Evolutionary conservation across 2,329 filamentous ascomycete genomes (phyloP).

Genomic region (Arachnomyces sp.): DNA sequence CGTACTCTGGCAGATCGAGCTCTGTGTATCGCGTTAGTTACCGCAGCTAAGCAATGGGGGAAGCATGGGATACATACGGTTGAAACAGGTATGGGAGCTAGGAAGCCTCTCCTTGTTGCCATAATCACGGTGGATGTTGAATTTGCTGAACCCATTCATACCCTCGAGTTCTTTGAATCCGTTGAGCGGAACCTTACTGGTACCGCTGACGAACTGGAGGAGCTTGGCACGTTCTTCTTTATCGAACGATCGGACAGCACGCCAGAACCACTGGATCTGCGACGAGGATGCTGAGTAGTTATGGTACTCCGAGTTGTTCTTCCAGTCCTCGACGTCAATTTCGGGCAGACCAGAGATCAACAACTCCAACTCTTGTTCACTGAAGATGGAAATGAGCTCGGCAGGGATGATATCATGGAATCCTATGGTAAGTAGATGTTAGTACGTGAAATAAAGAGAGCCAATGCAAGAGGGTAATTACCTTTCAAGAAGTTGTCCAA

Average conservation of each 20-base stretch:
- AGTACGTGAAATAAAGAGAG: conserved; percentile 15
- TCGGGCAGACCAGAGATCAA: conserved; percentile 95
- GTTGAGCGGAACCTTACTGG: conserved; percentile 94
- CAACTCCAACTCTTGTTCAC: conserved; percentile 93
- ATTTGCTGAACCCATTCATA: conserved; percentile 96
- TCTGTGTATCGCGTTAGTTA: conserved; percentile 46
- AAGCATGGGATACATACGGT: conserved; percentile 60
- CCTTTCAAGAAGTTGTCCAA: conserved; percentile 86
- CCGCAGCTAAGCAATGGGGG: conserved; percentile 6
- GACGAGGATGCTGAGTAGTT: conserved; percentile 91
- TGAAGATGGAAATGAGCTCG: conserved; percentile 93
- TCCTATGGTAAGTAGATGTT: conserved; percentile 41
- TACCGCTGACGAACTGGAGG: conserved; percentile 95
- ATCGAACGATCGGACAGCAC: conserved; percentile 91
- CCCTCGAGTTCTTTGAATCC: conserved; percentile 98
- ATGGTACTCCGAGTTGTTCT: conserved; percentile 97
- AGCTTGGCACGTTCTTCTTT: conserved; percentile 98
- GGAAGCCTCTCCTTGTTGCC: conserved; percentile 92
- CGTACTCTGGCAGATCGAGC: conserved; percentile 96
- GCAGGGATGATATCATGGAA: conserved; percentile 98
- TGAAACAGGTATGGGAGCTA: conserved; percentile 97
- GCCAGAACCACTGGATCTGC: conserved; percentile 99
- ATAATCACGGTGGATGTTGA: conserved; percentile 98
- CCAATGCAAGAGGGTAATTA: conserved; percentile 29
- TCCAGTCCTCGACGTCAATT: conserved; percentile 98